phyloP scores from a whole-genome alignment of 768 basidiomycete species.

The Leccinum longicurvipes region DNA sequence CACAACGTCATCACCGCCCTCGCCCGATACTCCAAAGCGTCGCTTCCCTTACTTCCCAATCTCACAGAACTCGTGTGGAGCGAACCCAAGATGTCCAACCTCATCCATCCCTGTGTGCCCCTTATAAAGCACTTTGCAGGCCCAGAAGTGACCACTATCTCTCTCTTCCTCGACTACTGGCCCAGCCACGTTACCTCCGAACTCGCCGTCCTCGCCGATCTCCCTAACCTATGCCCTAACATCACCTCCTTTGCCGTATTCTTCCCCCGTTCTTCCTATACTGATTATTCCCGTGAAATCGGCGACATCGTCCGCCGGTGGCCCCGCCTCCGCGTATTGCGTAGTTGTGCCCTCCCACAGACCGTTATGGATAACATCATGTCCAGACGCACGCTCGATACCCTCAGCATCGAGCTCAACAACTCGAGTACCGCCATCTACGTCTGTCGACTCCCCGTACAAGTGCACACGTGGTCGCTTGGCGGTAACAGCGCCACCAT shows the following conservation, averaged over 20 bases:
- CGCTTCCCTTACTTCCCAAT: conserved; percentile 25
- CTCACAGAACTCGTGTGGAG: conserved; percentile 25
- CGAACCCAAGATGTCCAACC: conserved; percentile 21
- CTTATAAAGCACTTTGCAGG: conserved; percentile 26
- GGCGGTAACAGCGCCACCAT: conserved; percentile 22
- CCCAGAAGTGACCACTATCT: conserved; percentile 16
- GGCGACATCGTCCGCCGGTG: conserved; percentile 22
- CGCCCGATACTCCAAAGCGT: conserved; percentile 7
- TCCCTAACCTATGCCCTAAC: conserved; percentile 24
- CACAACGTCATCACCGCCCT: conserved; percentile 18
- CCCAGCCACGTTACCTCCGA: conserved; percentile 22
- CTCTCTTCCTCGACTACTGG: conserved; percentile 24
- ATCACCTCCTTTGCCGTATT: conserved; percentile 24
- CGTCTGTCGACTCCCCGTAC: conserved; percentile 16
- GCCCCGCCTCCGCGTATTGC: conserved; percentile 16
- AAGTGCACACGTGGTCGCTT: conserved; percentile 20
- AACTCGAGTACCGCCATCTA: conserved; percentile 19
- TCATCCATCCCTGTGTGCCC: conserved; percentile 21
- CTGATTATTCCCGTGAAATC: conserved; percentile 25
- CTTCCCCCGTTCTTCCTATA: conserved; percentile 27
- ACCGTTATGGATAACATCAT: conserved; percentile 18
- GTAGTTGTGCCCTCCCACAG: conserved; percentile 20
- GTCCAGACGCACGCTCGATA: conserved; percentile 11
- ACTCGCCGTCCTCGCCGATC: conserved; percentile 16
- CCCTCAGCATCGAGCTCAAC: conserved; percentile 27